Conservation (phyloP, 1,284 basidiomycete genomes). For the Phellinidium pouzarii region DNA sequence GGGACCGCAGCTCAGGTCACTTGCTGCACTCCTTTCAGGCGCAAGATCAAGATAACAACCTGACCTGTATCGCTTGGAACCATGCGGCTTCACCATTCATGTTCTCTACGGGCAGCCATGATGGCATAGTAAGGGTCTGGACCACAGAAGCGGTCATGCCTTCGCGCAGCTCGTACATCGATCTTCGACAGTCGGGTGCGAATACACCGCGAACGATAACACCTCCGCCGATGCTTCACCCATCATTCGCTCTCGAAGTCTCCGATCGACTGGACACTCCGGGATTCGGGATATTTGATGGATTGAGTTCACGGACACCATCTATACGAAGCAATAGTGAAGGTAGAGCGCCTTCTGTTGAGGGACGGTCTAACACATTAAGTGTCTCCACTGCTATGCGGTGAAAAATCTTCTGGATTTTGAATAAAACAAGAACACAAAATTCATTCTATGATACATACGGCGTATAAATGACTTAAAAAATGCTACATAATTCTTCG, state of each 20-base stretch:
- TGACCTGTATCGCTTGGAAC: slow-evolving; percentile 77
- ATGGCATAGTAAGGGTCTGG: slow-evolving; percentile 68
- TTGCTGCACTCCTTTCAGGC: slow-evolving; percentile 59
- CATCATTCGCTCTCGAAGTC: slow-evolving; percentile 10
- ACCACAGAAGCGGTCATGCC: slow-evolving; percentile 27
- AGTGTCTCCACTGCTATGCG: background rate
- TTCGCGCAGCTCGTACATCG: slow-evolving; percentile 11
- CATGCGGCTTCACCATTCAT: slow-evolving; percentile 62
- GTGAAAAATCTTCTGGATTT: too few relatives aligned
- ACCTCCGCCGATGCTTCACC: slow-evolving; percentile 3
- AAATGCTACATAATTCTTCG: too few relatives aligned
- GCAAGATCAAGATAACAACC: slow-evolving; percentile 51
- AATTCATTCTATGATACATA: too few relatives aligned
- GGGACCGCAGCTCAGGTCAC: slow-evolving; percentile 70
- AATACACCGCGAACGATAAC: slow-evolving; percentile 12
- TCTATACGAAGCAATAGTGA: background rate
- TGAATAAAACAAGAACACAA: too few relatives aligned
- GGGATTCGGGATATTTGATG: background rate
- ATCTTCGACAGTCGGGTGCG: slow-evolving; percentile 10
- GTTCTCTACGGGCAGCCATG: slow-evolving; percentile 73
- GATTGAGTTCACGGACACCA: background rate
- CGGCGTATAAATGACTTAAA: too few relatives aligned
- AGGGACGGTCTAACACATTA: background rate
- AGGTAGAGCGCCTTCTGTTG: background rate
- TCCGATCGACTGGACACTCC: slow-evolving; percentile 2